Evolutionary conservation across 768 basidiomycete species (phyloP).

Genomic region (Sutorius australiensis): DNA sequence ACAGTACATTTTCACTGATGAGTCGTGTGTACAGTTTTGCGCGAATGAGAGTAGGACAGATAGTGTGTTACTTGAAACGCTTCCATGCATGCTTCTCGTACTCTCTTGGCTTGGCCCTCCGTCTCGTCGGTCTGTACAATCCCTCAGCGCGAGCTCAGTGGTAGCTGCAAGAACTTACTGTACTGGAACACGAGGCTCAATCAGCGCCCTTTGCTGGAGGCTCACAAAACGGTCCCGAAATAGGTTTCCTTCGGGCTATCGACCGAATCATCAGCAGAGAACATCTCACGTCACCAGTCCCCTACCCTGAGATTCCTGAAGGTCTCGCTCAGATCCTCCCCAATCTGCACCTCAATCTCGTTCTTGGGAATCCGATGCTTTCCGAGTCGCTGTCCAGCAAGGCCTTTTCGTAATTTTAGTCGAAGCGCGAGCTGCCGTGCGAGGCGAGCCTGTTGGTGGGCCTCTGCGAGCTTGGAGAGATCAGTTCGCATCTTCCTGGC

Average conservation of each 20-base stretch:
- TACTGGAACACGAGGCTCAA: conserved; percentile 83
- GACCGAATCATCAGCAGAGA: background rate
- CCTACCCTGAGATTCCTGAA: conserved; percentile 78
- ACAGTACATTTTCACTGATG: too few species aligned
- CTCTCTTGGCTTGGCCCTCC: conserved; percentile 49
- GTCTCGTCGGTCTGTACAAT: conserved; percentile 22
- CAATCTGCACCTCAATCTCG: conserved; percentile 80
- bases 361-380: conserved; percentile 71
- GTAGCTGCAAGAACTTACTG: conserved; percentile 42
- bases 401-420: conserved; percentile 56
- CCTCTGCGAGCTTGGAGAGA: conserved; percentile 33
- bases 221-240: conserved; percentile 88
- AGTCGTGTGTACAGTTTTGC: too few species aligned
- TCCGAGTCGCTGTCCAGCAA: conserved; percentile 74
- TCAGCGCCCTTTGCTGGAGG: conserved; percentile 79
- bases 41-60: conserved; percentile 30
- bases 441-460: conserved; percentile 36
- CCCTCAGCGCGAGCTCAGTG: background rate
- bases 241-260: conserved; percentile 87
- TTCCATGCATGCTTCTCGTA: conserved; percentile 84
- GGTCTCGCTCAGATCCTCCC: conserved; percentile 85
- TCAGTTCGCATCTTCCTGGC: conserved; percentile 50
- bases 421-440: conserved; percentile 40
- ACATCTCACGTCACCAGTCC: background rate
- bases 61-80: conserved; percentile 48